Evolutionary conservation across 139 green algal genomes (phyloP), one percentile per base, ranked within the genome.

Genomic region (Chlorella sorokiniana): DNA sequence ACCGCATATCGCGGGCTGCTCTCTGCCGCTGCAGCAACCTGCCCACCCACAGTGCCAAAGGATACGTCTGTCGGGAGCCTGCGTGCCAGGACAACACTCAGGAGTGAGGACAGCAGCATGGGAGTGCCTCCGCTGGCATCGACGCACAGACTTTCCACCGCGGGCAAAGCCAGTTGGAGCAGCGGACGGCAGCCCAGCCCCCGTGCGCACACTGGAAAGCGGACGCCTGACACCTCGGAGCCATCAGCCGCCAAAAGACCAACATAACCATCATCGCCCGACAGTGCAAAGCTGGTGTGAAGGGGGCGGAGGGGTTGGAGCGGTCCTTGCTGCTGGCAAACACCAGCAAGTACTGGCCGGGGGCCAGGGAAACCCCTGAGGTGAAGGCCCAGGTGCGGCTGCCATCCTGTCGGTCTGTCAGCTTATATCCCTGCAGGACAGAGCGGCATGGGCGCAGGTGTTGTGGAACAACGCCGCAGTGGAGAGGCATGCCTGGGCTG

Each of bases 261-360:
- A 0, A 89, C 16, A 44, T 82, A 79, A 38, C 81, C 85, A 22
- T 84, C 78, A 40, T 72, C 56, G 9, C 20, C 35, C 29, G 63
- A 77, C 76, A 89, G 64, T 37, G 75, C 82, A 35, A 89, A 86
- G 78, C 40, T 75, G 33, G 83, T 70, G 35, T 84, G 79, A 25
- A 83, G 48, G 1, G 76, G 75, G 27, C 1, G 8, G 68, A 59
- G 0, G 69, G 22, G 25, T 62, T 41, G 31, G 10, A 25, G 48
- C 51, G 51, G 48, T 77, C 56, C 65, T 77, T 77, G 48, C 78
- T 51, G 20, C 33, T 42, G 23, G 45, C 44, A 67, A 64, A 69
- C 4, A 78, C 48, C 9, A 67, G 37, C 20, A 79, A 22, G 51
- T 70, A 84, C 67, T 67, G 76, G 6, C 64, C 62, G 31, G 76